phyloP scores from a whole-genome alignment of 805 yeast genomes.

The Vanderwaltozyma polyspora region DNA sequence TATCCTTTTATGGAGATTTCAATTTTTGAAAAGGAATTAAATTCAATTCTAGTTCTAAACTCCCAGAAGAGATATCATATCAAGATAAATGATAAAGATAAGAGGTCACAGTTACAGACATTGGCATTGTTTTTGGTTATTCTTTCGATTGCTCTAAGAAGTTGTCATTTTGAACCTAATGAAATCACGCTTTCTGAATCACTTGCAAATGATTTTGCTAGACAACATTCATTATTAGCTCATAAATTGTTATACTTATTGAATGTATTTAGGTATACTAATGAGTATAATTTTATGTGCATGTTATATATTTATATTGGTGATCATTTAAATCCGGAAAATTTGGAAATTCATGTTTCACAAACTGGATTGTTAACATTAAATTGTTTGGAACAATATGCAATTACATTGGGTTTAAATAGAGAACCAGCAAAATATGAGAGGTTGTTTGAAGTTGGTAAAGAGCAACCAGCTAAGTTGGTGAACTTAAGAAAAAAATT shows the following conservation, averaged over 20 bases:
- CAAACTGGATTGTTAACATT: constrained; percentile 6
- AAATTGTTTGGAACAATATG: constrained; percentile 4
- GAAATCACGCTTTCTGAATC: not conserved
- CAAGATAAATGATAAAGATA: constrained; percentile 2
- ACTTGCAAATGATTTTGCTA: constrained; percentile 1
- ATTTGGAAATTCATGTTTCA: constrained; percentile 2
- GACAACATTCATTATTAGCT: constrained; percentile 4
- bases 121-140: constrained; percentile 6
- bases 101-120: constrained; percentile 4
- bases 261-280: constrained; percentile 9
- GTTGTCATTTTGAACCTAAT: not conserved
- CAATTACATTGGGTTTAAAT: constrained; percentile 8
- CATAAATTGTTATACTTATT: constrained; percentile 8
- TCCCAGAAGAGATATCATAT: constrained; percentile 1
- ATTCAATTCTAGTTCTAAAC: constrained; percentile 1
- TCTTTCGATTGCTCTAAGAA: constrained; percentile 3
- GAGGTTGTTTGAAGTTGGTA: constrained; percentile 1
- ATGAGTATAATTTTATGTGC: constrained; percentile 9
- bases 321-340: constrained; percentile 8
- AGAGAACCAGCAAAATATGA: constrained; percentile 7
- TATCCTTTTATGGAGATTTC: constrained; percentile 14
- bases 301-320: constrained; percentile 7
- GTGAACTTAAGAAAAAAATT: constrained; percentile 6
- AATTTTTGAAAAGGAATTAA: constrained; percentile 5
- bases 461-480: not conserved